Base-by-base conservation (phyloP, 306 rosid species). In the Quercus parvula region DNA sequence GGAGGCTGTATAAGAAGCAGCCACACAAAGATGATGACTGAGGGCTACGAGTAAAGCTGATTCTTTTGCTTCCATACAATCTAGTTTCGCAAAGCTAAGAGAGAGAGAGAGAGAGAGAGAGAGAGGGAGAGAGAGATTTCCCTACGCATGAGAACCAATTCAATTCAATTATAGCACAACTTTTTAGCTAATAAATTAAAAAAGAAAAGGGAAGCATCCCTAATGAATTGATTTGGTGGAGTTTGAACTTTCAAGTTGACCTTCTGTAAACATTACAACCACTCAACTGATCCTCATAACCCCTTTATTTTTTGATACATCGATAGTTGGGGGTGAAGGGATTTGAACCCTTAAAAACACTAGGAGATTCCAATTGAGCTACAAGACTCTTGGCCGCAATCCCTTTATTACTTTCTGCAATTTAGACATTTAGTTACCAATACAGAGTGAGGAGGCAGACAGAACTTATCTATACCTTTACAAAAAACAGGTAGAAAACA, bases 371-470 rank as follows among this genome's bases (percentile, higher is more conserved):
- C 46, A 41, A 41, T 8, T 41, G 11, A 8, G 1, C 46, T 8
- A 41, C 12, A 41, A 41, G 46, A 8, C 46, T 41, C 12, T 41
- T 41, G 46, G 46, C 46, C 46, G 7, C 46, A 8, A 49, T 6
- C 41, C 24, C 31, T 28, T 81, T 71, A 82, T 82, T 75, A 71
- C 11, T 41, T 67, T 75, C 70, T n/a, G 78, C 83, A 76, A 74
- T 70, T 77, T 54, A 71, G 54, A 11, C 14, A 49, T 49, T 41
- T 41, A 41, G 24, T 59, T 70, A 79, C 67, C 73, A 18, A 70
- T 73, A 77, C 78, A 77, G 58, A 61, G 69, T 58, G 51, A 41
- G 71, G 51, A 77, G 70, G 69, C 75, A 38, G 75, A 75, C 67
- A 80, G 71, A 81, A 80, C 78, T 76, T 70, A 55, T 24, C 79